Evolutionary conservation across 164 flowering plant species (phyloP), one percentile per base, ranked within the genome.

Genomic region (Nymphaea thermarum): DNA sequence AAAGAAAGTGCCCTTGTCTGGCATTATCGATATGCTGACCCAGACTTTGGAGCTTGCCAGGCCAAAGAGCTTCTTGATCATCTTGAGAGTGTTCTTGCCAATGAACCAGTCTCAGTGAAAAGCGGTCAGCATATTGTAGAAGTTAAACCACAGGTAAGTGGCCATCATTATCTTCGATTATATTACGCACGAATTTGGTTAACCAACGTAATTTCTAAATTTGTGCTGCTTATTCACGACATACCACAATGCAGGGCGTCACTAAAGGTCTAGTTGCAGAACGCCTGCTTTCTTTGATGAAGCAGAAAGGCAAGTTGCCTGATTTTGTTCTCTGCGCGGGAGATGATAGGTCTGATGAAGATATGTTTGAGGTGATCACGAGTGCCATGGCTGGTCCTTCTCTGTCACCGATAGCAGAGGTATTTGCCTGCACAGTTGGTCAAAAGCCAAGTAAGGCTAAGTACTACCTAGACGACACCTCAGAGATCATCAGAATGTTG

Each of bases 391-490:
- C 73, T 0, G 76, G 79, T 44, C 75, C 81, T 47, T 66, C 75
- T 43, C 77, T 81, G 62, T 76, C 86, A 3, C 76, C 83, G 0
- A 75, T 78, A 3, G 83, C 84, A 3, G 81, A 78, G 71, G 81
- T 83, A 53, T 83, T 83, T 69, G 86, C 86, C 18, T 83, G 86
- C 78, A 83, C 86, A 4, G 84, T 83, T 41, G 84, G 86, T 14
- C 84, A 79, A 71, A 82, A 82, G 65, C 86, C 86, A 5, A 82
- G 85, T 72, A 82, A 75, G 72, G 83, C 85, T 43, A 80, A 75
- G 76, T 82, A 82, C 65, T 82, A 80, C 53, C 71, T 82, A 65
- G 86, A 82, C 10, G 86, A 82, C 53, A 79, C 82, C 6, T 63
- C 72, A 11, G 86, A 82, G 71, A 75, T 81, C 42, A 62, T 81